These are phyloP conservation scores for Eucalyptus viminalis DNA, from an alignment of 345 rosid species.

Conservation along the genomic window DNA sequence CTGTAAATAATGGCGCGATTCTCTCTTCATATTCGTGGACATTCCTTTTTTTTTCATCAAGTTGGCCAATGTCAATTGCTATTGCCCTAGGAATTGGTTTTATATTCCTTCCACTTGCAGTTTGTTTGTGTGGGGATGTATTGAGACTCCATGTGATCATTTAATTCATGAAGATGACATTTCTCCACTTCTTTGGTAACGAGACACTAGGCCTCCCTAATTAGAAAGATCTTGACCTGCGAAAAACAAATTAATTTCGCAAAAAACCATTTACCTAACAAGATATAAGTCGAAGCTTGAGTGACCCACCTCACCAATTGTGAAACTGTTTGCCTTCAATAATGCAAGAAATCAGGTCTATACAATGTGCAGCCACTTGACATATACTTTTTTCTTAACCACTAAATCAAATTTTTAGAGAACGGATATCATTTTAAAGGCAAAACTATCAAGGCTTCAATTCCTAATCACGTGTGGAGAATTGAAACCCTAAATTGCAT, in stretches of 20 bases:
- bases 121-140: background rate
- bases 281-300: background rate
- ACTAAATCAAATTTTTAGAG: fast-evolving
- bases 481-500: background rate
- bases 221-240: background rate
- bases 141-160: background rate
- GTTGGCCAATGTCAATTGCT: background rate
- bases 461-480: background rate
- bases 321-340: background rate
- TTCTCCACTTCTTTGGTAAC: background rate
- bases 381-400: background rate
- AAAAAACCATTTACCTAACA: background rate
- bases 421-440: background rate
- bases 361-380: background rate
- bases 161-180: background rate
- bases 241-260: background rate
- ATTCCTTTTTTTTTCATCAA: background rate
- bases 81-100: background rate
- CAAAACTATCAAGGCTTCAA: background rate
- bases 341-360: background rate
- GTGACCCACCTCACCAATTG: background rate
- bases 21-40: background rate
- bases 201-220: background rate
- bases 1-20: background rate
- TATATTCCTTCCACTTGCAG: background rate